Conservation (phyloP, 1,284 basidiomycete species). For the Erythrobasidium hasegawianum region DNA sequence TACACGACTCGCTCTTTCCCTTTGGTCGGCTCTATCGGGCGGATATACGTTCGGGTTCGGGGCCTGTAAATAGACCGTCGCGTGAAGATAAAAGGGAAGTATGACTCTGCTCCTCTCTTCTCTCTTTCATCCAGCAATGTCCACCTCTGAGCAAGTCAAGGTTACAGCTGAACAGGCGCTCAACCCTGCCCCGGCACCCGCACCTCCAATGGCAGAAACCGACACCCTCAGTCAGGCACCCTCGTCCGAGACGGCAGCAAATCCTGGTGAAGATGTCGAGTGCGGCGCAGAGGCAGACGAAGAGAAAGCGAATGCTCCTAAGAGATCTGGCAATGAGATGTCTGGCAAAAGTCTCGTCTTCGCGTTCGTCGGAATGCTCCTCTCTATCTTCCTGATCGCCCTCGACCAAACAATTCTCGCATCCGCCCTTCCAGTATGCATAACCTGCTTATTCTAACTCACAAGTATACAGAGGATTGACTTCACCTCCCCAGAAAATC, state of each 20-base stretch:
- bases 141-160: not conserved
- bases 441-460: not conserved
- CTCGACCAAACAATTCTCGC: constrained; percentile 53
- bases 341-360: constrained; percentile 35
- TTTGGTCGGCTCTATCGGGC: too few relatives aligned
- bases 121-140: too few relatives aligned
- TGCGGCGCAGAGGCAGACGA: not conserved
- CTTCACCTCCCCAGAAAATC: constrained; percentile 42
- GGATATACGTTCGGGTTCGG: too few relatives aligned
- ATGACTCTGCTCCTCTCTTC: too few relatives aligned
- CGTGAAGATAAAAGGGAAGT: too few relatives aligned
- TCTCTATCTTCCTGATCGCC: constrained; percentile 28
- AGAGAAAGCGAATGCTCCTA: not conserved
- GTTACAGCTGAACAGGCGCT: constrained; percentile 1
- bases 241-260: not conserved
- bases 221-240: not conserved
- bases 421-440: constrained; percentile 47
- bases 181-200: not conserved
- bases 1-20: too few relatives aligned
- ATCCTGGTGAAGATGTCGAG: too few relatives aligned
- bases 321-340: not conserved
- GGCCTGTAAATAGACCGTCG: too few relatives aligned
- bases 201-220: not conserved
- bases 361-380: constrained; percentile 41
- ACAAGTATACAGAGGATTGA: too few relatives aligned